Percentiles rank a stretch among this genome's conserved stretches.
Evolutionary conservation across 176 grass and related monocot genomes (phyloP).

Genomic region (Oryza officinalis): DNA sequence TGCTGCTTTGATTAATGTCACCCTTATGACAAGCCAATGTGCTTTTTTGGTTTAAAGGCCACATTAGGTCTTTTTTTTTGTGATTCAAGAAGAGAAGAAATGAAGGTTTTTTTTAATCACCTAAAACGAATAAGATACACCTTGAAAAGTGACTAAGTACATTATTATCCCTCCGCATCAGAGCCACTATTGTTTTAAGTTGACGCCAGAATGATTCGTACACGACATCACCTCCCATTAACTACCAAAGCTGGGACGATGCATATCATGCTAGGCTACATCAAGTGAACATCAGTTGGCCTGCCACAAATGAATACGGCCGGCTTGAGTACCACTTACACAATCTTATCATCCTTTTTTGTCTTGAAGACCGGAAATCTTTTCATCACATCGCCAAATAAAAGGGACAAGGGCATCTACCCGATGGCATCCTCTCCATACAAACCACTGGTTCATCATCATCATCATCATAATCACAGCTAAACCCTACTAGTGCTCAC

Average conservation of each 20-base stretch:
- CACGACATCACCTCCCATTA: not conserved
- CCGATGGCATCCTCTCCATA: not conserved
- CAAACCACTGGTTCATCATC: slow-evolving; percentile 4
- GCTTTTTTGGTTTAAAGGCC: not conserved
- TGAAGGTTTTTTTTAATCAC: not conserved
- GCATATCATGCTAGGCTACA: not conserved
- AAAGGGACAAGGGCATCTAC: not conserved
- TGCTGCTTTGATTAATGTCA: not conserved
- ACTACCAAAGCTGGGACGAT: not conserved
- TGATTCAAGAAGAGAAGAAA: not conserved
- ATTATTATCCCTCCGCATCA: not conserved
- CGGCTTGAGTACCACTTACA: not conserved
- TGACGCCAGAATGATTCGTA: slow-evolving; percentile 34
- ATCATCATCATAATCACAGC: not conserved
- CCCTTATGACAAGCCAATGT: no score
- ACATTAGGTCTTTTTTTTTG: not conserved
- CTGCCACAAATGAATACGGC: not conserved
- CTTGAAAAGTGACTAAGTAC: not conserved
- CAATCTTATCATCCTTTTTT: not conserved
- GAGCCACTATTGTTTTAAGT: slow-evolving; percentile 16
- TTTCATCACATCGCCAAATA: not conserved
- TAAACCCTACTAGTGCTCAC: slow-evolving; percentile 29
- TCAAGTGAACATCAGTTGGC: slow-evolving; percentile 14
- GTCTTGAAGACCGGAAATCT: not conserved
- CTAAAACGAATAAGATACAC: not conserved